These are phyloP conservation scores for Leccinum subtestaceum DNA, from an alignment of 768 basidiomycete genomes.

Conservation along the genomic window DNA sequence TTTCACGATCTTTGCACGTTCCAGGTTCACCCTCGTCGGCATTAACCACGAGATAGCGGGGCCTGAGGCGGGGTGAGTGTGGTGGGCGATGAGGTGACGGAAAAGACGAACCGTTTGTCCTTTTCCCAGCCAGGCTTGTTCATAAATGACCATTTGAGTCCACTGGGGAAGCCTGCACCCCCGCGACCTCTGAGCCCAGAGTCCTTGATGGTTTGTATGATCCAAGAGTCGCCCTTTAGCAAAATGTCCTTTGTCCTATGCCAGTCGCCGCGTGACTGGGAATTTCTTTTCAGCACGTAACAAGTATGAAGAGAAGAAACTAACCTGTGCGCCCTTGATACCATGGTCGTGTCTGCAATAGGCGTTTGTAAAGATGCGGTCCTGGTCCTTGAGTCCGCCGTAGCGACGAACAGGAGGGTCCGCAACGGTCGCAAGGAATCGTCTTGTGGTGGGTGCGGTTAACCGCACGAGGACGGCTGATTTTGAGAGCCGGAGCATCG, in stretches of 20 bases:
- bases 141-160: constrained; percentile 98
- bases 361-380: constrained; percentile 90
- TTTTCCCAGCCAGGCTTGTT: constrained; percentile 99
- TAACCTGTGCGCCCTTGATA: constrained; percentile 86
- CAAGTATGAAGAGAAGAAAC: background rate
- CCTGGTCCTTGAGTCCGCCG: constrained; percentile 93
- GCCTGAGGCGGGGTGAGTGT: constrained; percentile 45
- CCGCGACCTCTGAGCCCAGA: constrained; percentile 94
- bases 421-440: constrained; percentile 64
- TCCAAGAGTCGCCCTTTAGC: constrained; percentile 94
- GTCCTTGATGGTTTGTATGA: constrained; percentile 94
- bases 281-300: background rate
- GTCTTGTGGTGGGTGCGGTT: constrained; percentile 9
- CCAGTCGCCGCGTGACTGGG: constrained; percentile 92
- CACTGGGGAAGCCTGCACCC: constrained; percentile 95
- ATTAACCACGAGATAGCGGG: constrained; percentile 95
- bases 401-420: constrained; percentile 89
- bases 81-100: background rate
- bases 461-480: constrained; percentile 20
- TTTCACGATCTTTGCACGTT: constrained; percentile 98
- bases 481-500: constrained; percentile 31
- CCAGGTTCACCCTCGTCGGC: constrained; percentile 99
- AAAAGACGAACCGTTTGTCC: constrained; percentile 63
- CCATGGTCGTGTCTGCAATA: constrained; percentile 89
- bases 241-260: constrained; percentile 96